Evolutionary conservation across 305 asterid genomes (phyloP), one percentile per base, ranked within the genome.

Genomic region (Fraxinus sp.): DNA sequence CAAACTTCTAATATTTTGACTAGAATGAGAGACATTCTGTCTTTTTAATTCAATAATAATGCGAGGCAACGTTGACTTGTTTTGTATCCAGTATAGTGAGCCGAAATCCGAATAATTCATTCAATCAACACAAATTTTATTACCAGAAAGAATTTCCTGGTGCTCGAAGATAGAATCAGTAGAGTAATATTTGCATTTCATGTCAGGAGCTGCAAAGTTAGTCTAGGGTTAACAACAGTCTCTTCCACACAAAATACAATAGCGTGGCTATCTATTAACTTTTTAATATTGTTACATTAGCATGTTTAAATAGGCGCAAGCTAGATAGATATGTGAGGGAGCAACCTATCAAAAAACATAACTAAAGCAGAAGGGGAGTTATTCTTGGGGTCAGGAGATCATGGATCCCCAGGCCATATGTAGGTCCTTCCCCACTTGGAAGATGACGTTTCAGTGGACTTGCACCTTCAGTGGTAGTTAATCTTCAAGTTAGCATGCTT

Each of bases 211-310:
- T 5, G 39, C 55, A 74, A 77, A 32, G 22, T 33, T 73, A 80
- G 39, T 59, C 74, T 81, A 59, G 68, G 80, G 78, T 70, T 57
- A 52, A 39, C 5, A 33, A 16, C 55, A 37, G 76, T 64, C 35
- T 55, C 76, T 8, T 64, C 14, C 28, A n/a, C 26, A 37, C 35
- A 37, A 35, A n/a, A 71, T 68, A 68, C 72, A 32, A 24, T 71
- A 16, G 22, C 5, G 7, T 80, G 26, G 16, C 44, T 70, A 3
- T 8, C n/a, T 68, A 35, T 71, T 79, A 37, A 76, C 49, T 52
- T 36, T 68, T 14, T 49, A 22, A 33, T 59, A 39, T 77, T 70
- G 49, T 26, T 22, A 4, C 76, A 49, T 79, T 18, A 49, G 28
- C 41, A 44, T 73, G 28, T 36, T 52, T 52, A 52, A 74, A 9